phyloP scores from a whole-genome alignment of 495 filamentous ascomycete species.

The Podospora appendiculata region DNA sequence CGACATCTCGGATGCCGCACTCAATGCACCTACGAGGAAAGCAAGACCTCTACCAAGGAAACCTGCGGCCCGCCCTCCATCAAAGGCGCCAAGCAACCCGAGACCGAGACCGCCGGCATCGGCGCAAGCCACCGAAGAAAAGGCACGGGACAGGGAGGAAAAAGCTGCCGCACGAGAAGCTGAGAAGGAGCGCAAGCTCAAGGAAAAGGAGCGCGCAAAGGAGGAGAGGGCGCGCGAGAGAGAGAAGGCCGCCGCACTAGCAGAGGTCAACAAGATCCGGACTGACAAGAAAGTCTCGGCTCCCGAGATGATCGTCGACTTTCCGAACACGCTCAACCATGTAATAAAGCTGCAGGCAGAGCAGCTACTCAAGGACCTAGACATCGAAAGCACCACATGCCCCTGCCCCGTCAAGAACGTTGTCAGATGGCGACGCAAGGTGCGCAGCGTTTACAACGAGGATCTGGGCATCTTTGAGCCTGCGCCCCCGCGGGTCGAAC shows the following conservation, averaged over 20 bases:
- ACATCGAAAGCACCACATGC: conserved; percentile 33
- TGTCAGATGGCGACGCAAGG: conserved; percentile 69
- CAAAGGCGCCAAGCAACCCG: not conserved
- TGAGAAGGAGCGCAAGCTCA: conserved; percentile 45
- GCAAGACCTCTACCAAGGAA: conserved; percentile 1
- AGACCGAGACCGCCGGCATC: conserved; percentile 3
- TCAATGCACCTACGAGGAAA: conserved; percentile 8
- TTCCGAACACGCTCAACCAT: conserved; percentile 48
- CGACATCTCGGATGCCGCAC: not conserved
- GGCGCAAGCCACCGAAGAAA: conserved; percentile 28
- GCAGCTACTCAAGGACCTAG: conserved; percentile 40
- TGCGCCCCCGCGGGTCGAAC: conserved; percentile 43
- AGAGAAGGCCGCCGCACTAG: conserved; percentile 57
- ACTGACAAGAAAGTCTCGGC: conserved; percentile 69
- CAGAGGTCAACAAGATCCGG: conserved; percentile 67
- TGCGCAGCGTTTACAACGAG: conserved; percentile 54
- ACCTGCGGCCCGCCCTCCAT: not conserved
- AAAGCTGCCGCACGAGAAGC: conserved; percentile 41
- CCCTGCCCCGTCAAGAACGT: conserved; percentile 47
- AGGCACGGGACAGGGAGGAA: conserved; percentile 23
- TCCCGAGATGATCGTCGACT: conserved; percentile 78
- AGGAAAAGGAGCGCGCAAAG: conserved; percentile 46
- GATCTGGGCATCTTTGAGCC: conserved; percentile 61
- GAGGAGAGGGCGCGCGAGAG: conserved; percentile 58
- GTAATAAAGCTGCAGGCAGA: conserved; percentile 51